Conservation (phyloP, 768 basidiomycete species). For the Leccinum obscurum region DNA sequence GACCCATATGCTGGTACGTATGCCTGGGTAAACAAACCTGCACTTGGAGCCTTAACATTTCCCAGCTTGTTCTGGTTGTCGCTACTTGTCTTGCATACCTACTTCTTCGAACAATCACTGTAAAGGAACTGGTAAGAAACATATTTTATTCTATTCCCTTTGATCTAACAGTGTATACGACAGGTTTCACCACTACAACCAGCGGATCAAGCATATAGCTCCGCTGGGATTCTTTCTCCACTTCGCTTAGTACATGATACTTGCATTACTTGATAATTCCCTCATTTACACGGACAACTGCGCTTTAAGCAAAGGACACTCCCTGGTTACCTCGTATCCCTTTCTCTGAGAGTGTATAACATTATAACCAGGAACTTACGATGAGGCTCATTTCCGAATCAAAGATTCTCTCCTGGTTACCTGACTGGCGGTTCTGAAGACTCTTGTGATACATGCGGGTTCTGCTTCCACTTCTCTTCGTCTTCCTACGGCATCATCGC, state of each 20-base stretch:
- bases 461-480: too few relatives aligned
- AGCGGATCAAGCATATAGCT: conserved; percentile 31
- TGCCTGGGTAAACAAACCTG: conserved; percentile 1
- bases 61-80: conserved; percentile 81
- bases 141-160: neutral
- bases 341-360: neutral
- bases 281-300: conserved; percentile 12
- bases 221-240: neutral
- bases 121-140: conserved; percentile 41
- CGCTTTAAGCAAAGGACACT: conserved; percentile 1
- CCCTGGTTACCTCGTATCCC: neutral
- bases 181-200: conserved; percentile 33
- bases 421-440: neutral
- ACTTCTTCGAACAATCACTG: conserved; percentile 70
- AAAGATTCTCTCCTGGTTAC: neutral
- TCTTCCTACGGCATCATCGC: too few relatives aligned
- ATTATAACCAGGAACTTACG: neutral
- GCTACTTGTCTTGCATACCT: conserved; percentile 89
- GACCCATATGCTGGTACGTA: conserved; percentile 78
- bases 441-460: neutral
- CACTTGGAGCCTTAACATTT: conserved; percentile 1
- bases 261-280: neutral
- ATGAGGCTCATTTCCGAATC: neutral
- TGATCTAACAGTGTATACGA: conserved; percentile 5
- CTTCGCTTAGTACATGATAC: conserved; percentile 4